phyloP scores from a whole-genome alignment of 2,329 filamentous ascomycete species.

The Diaporthe sp. region DNA sequence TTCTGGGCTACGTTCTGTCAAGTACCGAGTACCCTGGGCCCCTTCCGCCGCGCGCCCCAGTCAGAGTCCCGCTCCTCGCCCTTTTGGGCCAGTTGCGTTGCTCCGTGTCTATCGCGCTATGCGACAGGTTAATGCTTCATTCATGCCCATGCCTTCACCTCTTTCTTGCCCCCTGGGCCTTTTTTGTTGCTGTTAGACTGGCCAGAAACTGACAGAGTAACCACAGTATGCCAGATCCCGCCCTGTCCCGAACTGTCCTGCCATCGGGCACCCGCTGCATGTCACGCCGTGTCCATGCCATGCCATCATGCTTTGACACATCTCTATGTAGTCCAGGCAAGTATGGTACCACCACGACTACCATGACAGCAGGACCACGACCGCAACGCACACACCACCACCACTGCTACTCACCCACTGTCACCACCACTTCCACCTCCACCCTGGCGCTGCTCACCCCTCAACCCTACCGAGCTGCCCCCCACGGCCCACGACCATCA shows the following conservation, averaged over 20 bases:
- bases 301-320: slow-evolving; percentile 25
- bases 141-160: background rate
- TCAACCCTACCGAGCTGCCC: slow-evolving; percentile 12
- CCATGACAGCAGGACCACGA: background rate
- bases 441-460: background rate
- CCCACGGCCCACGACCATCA: slow-evolving; percentile 23
- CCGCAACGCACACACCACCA: background rate
- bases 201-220: background rate
- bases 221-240: slow-evolving; percentile 23
- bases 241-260: slow-evolving; percentile 18
- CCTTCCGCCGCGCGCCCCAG: slow-evolving; percentile 15
- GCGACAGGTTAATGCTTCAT: slow-evolving; percentile 32
- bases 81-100: slow-evolving; percentile 10
- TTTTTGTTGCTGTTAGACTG: background rate
- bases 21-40: slow-evolving; percentile 21
- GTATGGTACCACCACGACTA: background rate
- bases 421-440: background rate
- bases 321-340: background rate
- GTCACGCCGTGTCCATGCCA: slow-evolving; percentile 23
- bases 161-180: background rate
- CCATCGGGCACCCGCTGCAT: slow-evolving; percentile 17
- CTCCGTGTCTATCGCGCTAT: slow-evolving; percentile 25
- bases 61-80: slow-evolving; percentile 22
- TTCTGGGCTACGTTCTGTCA: slow-evolving; percentile 14
- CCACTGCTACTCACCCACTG: background rate